phyloP scores from a whole-genome alignment of 2,329 filamentous ascomycete genomes.

The Mollisiaceae sp. region DNA sequence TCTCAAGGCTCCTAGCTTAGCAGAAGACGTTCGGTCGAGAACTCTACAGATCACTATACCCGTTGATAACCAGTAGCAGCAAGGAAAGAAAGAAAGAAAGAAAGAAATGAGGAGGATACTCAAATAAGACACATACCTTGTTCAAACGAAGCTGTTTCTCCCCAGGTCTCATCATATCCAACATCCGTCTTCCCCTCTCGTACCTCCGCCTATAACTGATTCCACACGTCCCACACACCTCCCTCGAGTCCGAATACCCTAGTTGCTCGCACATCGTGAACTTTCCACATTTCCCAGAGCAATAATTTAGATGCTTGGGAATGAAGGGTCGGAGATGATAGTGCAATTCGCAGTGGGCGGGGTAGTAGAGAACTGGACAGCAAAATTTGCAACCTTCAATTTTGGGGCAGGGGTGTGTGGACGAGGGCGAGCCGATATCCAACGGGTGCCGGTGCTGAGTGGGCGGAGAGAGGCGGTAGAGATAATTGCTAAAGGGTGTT shows the following conservation, averaged over 20 bases:
- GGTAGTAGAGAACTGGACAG: conserved; percentile 35
- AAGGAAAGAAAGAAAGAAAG: background rate
- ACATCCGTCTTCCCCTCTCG: conserved; percentile 31
- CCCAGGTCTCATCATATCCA: conserved; percentile 22
- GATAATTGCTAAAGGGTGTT: conserved; percentile 24
- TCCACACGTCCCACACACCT: conserved; percentile 28
- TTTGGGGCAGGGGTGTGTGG: conserved; percentile 18
- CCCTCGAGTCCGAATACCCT: conserved; percentile 6
- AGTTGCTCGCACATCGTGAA: conserved; percentile 22
- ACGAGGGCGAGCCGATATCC: conserved; percentile 29
- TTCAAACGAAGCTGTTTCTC: conserved; percentile 10
- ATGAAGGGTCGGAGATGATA: conserved; percentile 35
- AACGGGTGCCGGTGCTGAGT: conserved; percentile 10
- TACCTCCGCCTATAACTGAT: conserved; percentile 29
- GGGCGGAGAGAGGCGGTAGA: conserved; percentile 26
- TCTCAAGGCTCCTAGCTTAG: background rate
- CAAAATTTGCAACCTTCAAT: conserved; percentile 33
- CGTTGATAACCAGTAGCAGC: background rate
- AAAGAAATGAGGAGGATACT: background rate
- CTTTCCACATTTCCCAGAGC: conserved; percentile 26
- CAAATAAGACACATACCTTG: conserved; percentile 2
- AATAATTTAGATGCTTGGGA: conserved; percentile 28
- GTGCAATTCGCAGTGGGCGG: conserved; percentile 39
- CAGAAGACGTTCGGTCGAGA: too few relatives aligned
- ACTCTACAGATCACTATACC: too few relatives aligned